Evolutionary conservation across 2,329 filamentous ascomycete species (phyloP).

Genomic region (Scedosporium minutisporum): DNA sequence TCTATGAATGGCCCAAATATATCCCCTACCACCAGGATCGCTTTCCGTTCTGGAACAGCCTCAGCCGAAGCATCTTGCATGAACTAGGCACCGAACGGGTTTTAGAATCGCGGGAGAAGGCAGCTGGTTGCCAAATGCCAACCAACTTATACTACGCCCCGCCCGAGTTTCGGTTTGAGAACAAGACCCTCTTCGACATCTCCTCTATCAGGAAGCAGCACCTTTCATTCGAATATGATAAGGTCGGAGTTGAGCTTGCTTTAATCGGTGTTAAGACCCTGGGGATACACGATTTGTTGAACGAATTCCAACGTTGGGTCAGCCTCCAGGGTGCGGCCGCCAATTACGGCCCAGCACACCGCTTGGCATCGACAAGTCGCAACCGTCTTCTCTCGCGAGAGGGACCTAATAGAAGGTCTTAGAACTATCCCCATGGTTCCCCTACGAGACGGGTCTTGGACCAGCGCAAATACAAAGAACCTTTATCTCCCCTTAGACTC

Average conservation of each 20-base stretch:
- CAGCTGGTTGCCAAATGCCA: background rate
- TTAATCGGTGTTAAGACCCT: background rate
- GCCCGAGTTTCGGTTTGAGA: background rate
- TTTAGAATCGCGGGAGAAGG: too few species aligned
- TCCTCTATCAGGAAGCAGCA: background rate
- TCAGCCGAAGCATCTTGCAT: background rate
- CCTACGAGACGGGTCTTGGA: background rate
- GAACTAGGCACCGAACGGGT: too few species aligned
- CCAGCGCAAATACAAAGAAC: background rate
- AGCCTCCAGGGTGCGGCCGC: background rate
- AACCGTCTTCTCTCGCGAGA: background rate
- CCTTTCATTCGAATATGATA: slow-evolving; percentile 5
- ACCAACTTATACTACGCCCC: background rate
- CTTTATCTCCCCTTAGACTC: background rate
- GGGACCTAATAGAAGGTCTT: background rate
- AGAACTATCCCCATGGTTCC: background rate
- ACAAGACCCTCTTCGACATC: background rate
- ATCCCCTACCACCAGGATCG: background rate
- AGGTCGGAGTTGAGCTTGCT: background rate
- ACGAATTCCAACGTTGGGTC: background rate
- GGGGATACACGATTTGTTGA: background rate
- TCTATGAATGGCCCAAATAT: background rate
- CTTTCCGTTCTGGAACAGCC: background rate
- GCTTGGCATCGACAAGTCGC: background rate
- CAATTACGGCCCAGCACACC: background rate